Evolutionary conservation across 768 basidiomycete genomes (phyloP), one percentile per base, ranked within the genome.

Genomic region (Sarcomyxa edulis): DNA sequence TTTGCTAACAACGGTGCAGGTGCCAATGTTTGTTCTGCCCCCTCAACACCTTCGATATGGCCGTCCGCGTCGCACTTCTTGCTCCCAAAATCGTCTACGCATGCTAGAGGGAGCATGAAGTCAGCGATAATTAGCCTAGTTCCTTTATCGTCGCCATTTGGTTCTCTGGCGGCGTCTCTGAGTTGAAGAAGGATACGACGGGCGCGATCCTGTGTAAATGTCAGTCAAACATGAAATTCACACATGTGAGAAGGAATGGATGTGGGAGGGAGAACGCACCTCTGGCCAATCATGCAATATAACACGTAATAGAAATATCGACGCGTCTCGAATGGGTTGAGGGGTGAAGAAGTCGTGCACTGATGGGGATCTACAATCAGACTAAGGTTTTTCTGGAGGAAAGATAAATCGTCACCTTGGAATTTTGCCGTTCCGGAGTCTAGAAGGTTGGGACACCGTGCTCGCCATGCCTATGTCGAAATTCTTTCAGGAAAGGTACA

Each of bases 211-310:
- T n/a, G n/a, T n/a, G n/a, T n/a, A n/a, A n/a, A n/a, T n/a, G n/a
- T n/a, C n/a, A n/a, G n/a, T n/a, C n/a, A n/a, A n/a, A n/a, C n/a
- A n/a, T n/a, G n/a, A n/a, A n/a, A n/a, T n/a, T n/a, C n/a, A n/a
- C n/a, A n/a, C n/a, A n/a, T n/a, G n/a, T n/a, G n/a, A n/a, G n/a
- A n/a, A n/a, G n/a, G n/a, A n/a, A n/a, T n/a, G n/a, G n/a, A n/a
- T n/a, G n/a, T n/a, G n/a, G n/a, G n/a, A n/a, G n/a, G n/a, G n/a
- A n/a, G n/a, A n/a, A n/a, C n/a, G 70, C 1, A 61, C 62, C 45
- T 88, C 81, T 1, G 84, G 78, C 85, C 86, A 88, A 50, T 90
- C 86, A 48, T 90, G 86, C 23, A 84, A 64, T 26, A 87, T 72
- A 14, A 80, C 77, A 16, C 85, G 75, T 20, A 87, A 62, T 23